These are phyloP conservation scores for Clonostachys byssicola DNA, from an alignment of 2,329 filamentous ascomycete genomes.

Conservation along the genomic window DNA sequence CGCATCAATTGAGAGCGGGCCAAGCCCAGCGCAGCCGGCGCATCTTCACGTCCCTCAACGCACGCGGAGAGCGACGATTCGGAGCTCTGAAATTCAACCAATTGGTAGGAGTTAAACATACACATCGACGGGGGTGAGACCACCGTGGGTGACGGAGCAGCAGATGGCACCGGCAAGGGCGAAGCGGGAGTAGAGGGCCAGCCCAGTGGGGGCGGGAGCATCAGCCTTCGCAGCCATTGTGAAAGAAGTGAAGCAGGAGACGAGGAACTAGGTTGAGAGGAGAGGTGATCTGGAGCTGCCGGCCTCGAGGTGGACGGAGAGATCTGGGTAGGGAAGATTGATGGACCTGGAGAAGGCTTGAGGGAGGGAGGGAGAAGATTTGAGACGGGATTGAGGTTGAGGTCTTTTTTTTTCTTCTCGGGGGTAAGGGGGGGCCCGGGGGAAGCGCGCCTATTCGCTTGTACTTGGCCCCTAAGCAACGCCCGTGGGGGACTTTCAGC, in stretches of 20 bases:
- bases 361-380: conserved; percentile 8
- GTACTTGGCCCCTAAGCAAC: background rate
- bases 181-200: conserved; percentile 89
- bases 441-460: conserved; percentile 1
- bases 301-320: conserved; percentile 1
- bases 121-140: conserved; percentile 98
- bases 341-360: background rate
- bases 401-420: conserved; percentile 16
- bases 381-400: conserved; percentile 8
- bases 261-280: conserved; percentile 24
- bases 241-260: conserved; percentile 8
- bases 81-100: too few relatives aligned
- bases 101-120: conserved; percentile 54
- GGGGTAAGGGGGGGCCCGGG: background rate
- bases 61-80: too few relatives aligned
- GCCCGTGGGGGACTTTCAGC: conserved; percentile 1
- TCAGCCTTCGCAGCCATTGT: conserved; percentile 44
- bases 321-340: background rate
- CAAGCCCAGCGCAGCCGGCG: too few relatives aligned
- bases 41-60: too few relatives aligned
- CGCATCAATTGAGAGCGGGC: background rate
- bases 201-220: conserved; percentile 37
- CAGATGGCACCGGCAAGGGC: conserved; percentile 96
- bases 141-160: conserved; percentile 97
- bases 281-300: conserved; percentile 13